Evolutionary conservation across 345 rosid species (phyloP).

Genomic region (Trapa bicornis): DNA sequence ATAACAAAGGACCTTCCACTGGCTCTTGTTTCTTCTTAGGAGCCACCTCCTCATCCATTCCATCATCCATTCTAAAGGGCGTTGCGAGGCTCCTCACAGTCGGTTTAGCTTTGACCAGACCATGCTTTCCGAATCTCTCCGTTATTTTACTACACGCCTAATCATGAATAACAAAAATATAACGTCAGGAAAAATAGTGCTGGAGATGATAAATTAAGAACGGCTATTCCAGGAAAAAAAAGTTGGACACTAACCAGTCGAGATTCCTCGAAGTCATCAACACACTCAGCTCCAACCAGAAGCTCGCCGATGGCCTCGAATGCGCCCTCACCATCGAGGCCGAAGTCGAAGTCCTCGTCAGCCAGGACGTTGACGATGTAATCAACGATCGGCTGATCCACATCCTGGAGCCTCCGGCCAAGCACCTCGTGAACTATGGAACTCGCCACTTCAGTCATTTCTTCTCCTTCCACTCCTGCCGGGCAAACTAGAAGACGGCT

Average conservation of each 20-base stretch:
- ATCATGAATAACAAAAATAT: conserved; percentile 10
- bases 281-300: conserved; percentile 82
- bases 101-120: conserved; percentile 60
- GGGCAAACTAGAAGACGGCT: not conserved
- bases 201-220: not conserved
- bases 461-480: not conserved
- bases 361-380: conserved; percentile 97
- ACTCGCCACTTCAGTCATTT: conserved; percentile 81
- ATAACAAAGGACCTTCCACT: conserved; percentile 62
- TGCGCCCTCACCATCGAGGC: conserved; percentile 84
- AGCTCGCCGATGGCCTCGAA: conserved; percentile 87
- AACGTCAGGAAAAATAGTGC: not conserved
- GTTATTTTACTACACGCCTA: conserved; percentile 68
- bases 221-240: not conserved
- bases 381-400: conserved; percentile 86
- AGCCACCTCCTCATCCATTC: conserved; percentile 78
- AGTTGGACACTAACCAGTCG: conserved; percentile 33
- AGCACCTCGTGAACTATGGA: conserved; percentile 82
- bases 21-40: conserved; percentile 90
- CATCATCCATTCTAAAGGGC: conserved; percentile 94
- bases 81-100: conserved; percentile 73
- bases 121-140: conserved; percentile 91
- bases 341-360: conserved; percentile 94
- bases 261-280: conserved; percentile 64
- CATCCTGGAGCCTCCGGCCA: conserved; percentile 55